Evolutionary conservation across 768 basidiomycete genomes (phyloP).

Genomic region (Ramaria rubella): DNA sequence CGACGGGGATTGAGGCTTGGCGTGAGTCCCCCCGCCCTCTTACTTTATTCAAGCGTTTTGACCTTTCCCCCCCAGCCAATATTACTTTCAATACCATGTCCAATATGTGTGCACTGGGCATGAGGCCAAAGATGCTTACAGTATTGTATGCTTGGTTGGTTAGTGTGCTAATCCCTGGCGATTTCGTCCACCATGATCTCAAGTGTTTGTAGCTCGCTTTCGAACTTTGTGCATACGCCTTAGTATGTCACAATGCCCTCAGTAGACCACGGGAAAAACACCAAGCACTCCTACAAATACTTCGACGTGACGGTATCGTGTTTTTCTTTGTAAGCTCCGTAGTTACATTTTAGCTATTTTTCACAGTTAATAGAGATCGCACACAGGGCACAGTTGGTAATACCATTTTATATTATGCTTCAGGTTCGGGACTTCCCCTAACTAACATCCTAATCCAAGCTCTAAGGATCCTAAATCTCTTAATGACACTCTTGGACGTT

Average conservation of each 20-base stretch:
- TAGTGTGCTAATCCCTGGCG: constrained; percentile 6
- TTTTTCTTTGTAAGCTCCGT: neutral
- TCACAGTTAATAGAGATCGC: neutral
- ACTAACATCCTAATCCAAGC: neutral
- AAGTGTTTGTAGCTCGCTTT: neutral
- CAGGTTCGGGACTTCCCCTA: neutral
- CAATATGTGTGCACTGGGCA: constrained; percentile 25
- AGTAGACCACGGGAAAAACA: neutral
- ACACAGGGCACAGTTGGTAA: neutral
- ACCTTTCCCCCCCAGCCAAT: constrained; percentile 17
- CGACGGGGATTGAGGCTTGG: constrained; percentile 19
- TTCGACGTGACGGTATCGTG: neutral
- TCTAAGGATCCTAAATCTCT: neutral
- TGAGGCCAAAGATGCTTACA: constrained; percentile 16
- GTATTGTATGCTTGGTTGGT: constrained; percentile 31
- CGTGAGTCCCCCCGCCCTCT: constrained; percentile 17
- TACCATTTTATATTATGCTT: neutral
- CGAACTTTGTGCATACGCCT: neutral
- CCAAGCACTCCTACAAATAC: neutral
- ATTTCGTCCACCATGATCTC: neutral
- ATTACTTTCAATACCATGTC: constrained; percentile 17
- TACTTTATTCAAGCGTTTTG: neutral
- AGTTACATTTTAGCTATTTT: neutral
- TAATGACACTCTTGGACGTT: neutral
- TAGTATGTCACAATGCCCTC: neutral